Conservation (phyloP, 2,329 filamentous ascomycete genomes). For the Ilyonectria robusta region DNA sequence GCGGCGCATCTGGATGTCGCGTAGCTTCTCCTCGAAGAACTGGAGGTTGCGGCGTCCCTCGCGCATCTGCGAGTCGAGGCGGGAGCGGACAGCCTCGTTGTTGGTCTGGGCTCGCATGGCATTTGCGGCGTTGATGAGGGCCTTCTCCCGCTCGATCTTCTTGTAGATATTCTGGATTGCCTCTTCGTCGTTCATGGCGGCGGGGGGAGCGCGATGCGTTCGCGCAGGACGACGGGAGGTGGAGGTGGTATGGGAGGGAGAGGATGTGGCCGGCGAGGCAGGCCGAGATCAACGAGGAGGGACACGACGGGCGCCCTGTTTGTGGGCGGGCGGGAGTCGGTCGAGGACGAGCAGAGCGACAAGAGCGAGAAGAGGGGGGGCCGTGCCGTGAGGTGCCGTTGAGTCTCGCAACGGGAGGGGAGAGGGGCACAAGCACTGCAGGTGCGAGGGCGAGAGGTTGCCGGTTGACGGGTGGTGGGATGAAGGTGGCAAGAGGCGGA, state of each 20-base stretch:
- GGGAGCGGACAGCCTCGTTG: slow-evolving; percentile 91
- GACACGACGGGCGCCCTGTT: slow-evolving; percentile 31
- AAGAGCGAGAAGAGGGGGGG: slow-evolving; percentile 28
- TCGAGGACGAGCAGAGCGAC: slow-evolving; percentile 17
- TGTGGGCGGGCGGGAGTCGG: slow-evolving; percentile 32
- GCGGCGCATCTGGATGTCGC: slow-evolving; percentile 87
- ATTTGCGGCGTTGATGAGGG: slow-evolving; percentile 93
- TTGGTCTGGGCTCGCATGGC: slow-evolving; percentile 96
- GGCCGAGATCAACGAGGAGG: slow-evolving; percentile 33
- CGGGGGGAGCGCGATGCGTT: slow-evolving; percentile 57
- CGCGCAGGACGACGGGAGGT: slow-evolving; percentile 52
- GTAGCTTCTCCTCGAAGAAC: slow-evolving; percentile 94
- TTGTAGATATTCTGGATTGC: slow-evolving; percentile 85
- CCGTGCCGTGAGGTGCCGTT: slow-evolving; percentile 10
- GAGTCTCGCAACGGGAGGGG: slow-evolving; percentile 26
- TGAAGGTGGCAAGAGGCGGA: slow-evolving; percentile 31
- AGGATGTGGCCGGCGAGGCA: slow-evolving; percentile 32
- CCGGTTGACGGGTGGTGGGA: slow-evolving; percentile 19
- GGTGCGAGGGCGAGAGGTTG: slow-evolving; percentile 18
- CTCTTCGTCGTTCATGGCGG: slow-evolving; percentile 75
- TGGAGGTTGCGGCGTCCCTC: slow-evolving; percentile 94
- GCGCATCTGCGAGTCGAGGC: slow-evolving; percentile 93
- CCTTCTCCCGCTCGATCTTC: slow-evolving; percentile 98
- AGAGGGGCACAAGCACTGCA: slow-evolving; percentile 26
- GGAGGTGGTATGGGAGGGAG: slow-evolving; percentile 19